Conservation (phyloP, 768 basidiomycete genomes). For the Lentinus brumalis region DNA sequence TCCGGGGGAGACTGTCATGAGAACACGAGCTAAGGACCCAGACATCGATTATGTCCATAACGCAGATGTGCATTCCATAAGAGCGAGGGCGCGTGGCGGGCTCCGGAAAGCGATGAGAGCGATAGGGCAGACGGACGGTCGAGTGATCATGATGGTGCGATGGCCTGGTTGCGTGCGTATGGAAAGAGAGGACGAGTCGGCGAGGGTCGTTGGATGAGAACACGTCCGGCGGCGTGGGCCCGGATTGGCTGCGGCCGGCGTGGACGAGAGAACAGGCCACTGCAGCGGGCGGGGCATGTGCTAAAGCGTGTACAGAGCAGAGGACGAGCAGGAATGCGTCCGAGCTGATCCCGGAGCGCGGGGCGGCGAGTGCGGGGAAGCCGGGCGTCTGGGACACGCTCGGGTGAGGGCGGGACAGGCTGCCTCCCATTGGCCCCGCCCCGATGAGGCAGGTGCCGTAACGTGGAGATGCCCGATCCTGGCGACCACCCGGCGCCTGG, state of each 20-base stretch:
- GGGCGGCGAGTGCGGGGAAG: constrained; percentile 15
- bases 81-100: not conserved
- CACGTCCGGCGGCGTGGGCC: not conserved
- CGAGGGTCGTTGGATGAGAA: constrained; percentile 5
- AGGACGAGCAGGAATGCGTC: not conserved
- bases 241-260: constrained; percentile 5
- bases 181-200: constrained; percentile 5
- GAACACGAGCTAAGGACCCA: not conserved
- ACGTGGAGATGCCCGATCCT: constrained; percentile 10
- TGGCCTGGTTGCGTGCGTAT: constrained; percentile 9
- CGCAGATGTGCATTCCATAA: not conserved
- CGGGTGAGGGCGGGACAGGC: constrained; percentile 7
- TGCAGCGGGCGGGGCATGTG: not conserved
- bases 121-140: constrained; percentile 2
- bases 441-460: constrained; percentile 16
- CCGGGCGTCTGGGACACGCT: not conserved
- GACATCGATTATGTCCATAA: not conserved
- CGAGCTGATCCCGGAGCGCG: constrained; percentile 5
- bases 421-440: constrained; percentile 1
- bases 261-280: not conserved
- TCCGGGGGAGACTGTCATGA: not conserved
- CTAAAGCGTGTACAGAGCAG: not conserved
- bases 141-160: constrained; percentile 12
- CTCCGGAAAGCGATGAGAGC: constrained; percentile 12
- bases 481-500: constrained; percentile 16